Conservation (phyloP, 179 eudicot genomes). For the Amaranthus tricolor region DNA sequence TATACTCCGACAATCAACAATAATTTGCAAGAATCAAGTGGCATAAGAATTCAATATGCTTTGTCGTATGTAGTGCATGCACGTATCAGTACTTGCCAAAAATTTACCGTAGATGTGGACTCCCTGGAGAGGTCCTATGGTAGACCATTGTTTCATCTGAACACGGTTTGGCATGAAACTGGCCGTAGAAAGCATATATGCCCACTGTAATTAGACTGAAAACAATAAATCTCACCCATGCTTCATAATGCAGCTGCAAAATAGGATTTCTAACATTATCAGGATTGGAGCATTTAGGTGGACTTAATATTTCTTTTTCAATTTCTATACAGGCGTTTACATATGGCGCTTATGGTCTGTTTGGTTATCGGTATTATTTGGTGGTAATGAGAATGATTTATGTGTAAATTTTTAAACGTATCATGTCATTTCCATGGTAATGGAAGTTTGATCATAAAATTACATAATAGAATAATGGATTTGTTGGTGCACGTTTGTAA, state of each 20-base stretch:
- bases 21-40: background rate
- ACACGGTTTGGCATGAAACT: slow-evolving; percentile 72
- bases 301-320: background rate
- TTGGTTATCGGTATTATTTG: too few species aligned
- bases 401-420: too few species aligned
- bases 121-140: slow-evolving; percentile 45
- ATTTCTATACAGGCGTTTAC: too few species aligned
- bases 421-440: too few species aligned
- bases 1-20: slow-evolving; percentile 2
- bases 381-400: too few species aligned
- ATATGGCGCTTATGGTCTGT: too few species aligned
- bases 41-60: slow-evolving; percentile 5
- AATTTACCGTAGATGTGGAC: slow-evolving; percentile 25
- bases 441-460: too few species aligned
- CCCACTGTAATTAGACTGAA: slow-evolving; percentile 54
- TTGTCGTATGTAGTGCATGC: background rate
- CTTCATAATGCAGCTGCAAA: slow-evolving; percentile 88
- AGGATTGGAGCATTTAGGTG: background rate
- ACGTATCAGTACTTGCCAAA: background rate
- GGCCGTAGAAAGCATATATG: slow-evolving; percentile 82
- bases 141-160: slow-evolving; percentile 45
- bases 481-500: too few species aligned
- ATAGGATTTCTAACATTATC: slow-evolving; percentile 15
- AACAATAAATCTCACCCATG: slow-evolving; percentile 85
- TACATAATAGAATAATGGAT: too few species aligned